Conservation (phyloP, 2,329 filamentous ascomycete genomes). For the Calonectria hawksworthii region DNA sequence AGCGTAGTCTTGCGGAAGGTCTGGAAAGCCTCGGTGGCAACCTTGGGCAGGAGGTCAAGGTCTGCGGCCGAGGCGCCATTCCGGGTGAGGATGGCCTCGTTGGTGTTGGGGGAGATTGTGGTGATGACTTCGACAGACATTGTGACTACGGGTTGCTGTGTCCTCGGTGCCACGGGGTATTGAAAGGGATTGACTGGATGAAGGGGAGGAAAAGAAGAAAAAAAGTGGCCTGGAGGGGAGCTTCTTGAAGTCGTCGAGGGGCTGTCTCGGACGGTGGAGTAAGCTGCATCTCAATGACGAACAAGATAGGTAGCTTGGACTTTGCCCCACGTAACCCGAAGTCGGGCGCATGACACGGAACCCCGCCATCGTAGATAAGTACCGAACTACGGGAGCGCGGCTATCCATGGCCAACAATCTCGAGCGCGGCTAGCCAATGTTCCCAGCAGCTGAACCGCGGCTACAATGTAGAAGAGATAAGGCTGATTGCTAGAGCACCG, state of each 20-base stretch:
- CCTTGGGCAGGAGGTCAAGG: slow-evolving; percentile 78
- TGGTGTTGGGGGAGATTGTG: slow-evolving; percentile 93
- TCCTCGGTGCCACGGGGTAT: slow-evolving; percentile 13
- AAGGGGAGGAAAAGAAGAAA: background rate
- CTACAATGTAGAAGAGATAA: background rate
- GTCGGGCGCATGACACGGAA: slow-evolving; percentile 39
- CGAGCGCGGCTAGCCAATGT: slow-evolving; percentile 18
- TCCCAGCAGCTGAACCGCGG: slow-evolving; percentile 3
- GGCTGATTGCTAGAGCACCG: background rate
- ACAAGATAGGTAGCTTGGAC: slow-evolving; percentile 32
- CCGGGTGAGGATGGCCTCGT: slow-evolving; percentile 85
- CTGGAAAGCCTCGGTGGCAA: slow-evolving; percentile 81
- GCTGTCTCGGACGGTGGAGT: slow-evolving; percentile 42
- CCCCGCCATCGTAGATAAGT: slow-evolving; percentile 37
- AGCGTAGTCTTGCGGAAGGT: slow-evolving; percentile 83
- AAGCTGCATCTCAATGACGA: slow-evolving; percentile 36
- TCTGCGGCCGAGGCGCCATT: slow-evolving; percentile 80
- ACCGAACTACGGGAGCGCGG: slow-evolving; percentile 14
- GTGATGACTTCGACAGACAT: slow-evolving; percentile 77
- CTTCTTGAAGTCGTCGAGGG: slow-evolving; percentile 20
- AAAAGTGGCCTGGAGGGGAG: slow-evolving; percentile 20
- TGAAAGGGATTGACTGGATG: background rate
- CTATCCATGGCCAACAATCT: background rate
- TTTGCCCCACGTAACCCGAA: slow-evolving; percentile 47
- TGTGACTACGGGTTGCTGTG: slow-evolving; percentile 37